These are phyloP conservation scores for Mucor saturninus DNA, from an alignment of 371 early-diverging fungal genomes.

Conservation along the genomic window DNA sequence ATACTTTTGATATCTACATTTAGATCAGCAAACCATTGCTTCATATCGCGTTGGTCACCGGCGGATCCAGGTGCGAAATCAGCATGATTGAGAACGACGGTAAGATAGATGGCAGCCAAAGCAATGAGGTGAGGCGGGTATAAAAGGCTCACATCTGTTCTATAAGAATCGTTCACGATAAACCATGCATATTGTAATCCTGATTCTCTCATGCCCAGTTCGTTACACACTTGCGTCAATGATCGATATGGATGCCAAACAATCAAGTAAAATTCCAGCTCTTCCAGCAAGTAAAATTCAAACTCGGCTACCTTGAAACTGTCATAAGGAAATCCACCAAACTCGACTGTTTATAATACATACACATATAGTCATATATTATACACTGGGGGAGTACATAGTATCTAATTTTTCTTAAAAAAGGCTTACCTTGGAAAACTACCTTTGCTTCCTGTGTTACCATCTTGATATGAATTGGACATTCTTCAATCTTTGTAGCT, in stretches of 20 bases:
- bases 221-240: conserved; percentile 65
- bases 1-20: conserved; percentile 74
- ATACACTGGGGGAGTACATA: no score
- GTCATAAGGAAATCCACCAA: conserved; percentile 74
- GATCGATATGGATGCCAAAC: conserved; percentile 89
- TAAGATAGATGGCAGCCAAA: conserved; percentile 79
- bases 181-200: conserved; percentile 81
- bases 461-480: conserved; percentile 83
- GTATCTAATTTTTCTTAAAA: no score
- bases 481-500: conserved; percentile 90
- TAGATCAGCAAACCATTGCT: conserved; percentile 78
- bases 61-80: conserved; percentile 50
- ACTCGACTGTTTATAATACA: conserved; percentile 27
- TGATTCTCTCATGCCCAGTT: conserved; percentile 61
- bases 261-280: conserved; percentile 84
- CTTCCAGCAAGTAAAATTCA: conserved; percentile 87
- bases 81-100: conserved; percentile 65
- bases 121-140: conserved; percentile 92
- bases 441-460: conserved; percentile 74
- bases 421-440: conserved; percentile 59
- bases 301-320: conserved; percentile 83
- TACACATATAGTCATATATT: neutral
- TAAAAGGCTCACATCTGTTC: conserved; percentile 77
- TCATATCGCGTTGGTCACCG: conserved; percentile 61
- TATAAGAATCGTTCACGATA: conserved; percentile 82